Percentiles rank a stretch among this genome's conserved stretches.
Conservation (phyloP, 2,329 filamentous ascomycete genomes). For the Fusarium pilosicola region DNA sequence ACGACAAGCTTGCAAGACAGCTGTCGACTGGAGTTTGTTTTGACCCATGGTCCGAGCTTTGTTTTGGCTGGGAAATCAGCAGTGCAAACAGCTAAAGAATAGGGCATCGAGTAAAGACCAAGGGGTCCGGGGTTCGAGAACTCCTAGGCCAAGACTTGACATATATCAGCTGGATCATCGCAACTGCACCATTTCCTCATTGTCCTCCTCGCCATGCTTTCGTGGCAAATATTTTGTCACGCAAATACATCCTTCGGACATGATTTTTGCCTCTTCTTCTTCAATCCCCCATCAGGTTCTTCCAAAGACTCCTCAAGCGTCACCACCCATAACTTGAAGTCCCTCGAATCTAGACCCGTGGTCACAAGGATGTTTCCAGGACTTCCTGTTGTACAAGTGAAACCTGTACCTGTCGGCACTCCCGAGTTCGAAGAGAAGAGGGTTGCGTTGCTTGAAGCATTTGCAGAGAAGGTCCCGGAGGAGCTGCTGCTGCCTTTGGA, state of each 20-base stretch:
- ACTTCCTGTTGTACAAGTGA: conserved; percentile 30
- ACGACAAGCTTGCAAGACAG: background rate
- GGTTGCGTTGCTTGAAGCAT: conserved; percentile 42
- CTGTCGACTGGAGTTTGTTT: background rate
- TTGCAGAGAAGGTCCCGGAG: conserved; percentile 47
- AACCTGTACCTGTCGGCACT: conserved; percentile 31
- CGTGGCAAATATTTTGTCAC: background rate
- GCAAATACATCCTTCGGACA: background rate
- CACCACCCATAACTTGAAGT: background rate
- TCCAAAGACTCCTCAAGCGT: background rate
- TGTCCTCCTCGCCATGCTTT: background rate
- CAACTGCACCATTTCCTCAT: background rate
- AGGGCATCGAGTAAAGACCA: background rate
- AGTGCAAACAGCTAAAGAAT: background rate
- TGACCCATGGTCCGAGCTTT: background rate
- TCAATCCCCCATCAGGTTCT: background rate
- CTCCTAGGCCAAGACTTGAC: background rate
- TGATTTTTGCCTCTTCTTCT: background rate
- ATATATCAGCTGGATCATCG: background rate
- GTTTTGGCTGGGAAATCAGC: background rate
- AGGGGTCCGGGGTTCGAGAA: background rate
- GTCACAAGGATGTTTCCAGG: background rate
- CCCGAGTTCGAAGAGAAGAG: conserved; percentile 40
- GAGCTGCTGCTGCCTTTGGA: conserved; percentile 43
- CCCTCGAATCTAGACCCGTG: background rate